Evolutionary conservation across 257 asterid species (phyloP).

Genomic region (Solanum sitiens): DNA sequence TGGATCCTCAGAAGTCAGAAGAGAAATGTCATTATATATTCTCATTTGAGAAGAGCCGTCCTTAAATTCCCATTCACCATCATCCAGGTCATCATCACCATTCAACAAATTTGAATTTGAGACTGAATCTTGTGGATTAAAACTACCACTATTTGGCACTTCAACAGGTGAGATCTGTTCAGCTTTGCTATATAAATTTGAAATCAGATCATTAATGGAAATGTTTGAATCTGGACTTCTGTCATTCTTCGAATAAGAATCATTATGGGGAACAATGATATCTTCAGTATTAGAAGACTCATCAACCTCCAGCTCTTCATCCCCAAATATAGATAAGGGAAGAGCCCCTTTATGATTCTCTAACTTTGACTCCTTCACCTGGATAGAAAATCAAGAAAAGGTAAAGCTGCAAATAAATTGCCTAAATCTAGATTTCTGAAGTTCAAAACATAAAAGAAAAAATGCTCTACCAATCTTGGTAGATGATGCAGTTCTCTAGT

Average conservation of each 20-base stretch:
- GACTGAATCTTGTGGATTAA: slow-evolving; percentile 13
- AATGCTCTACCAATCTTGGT: neutral
- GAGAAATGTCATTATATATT: slow-evolving; percentile 13
- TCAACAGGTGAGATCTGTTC: slow-evolving; percentile 27
- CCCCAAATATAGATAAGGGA: slow-evolving; percentile 60
- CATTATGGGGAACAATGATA: slow-evolving; percentile 22
- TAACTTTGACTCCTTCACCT: slow-evolving; percentile 33
- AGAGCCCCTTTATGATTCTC: slow-evolving; percentile 35
- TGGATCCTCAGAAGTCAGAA: slow-evolving; percentile 21
- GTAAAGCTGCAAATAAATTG: neutral
- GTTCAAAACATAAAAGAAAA: neutral
- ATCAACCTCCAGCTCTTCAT: slow-evolving; percentile 43
- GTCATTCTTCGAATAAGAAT: slow-evolving; percentile 23
- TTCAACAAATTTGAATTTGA: slow-evolving; percentile 18
- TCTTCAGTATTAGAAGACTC: slow-evolving; percentile 34
- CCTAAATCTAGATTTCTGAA: neutral
- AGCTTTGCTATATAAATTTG: slow-evolving; percentile 53
- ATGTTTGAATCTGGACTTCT: slow-evolving; percentile 17
- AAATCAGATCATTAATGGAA: slow-evolving; percentile 50
- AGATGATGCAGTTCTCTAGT: neutral
- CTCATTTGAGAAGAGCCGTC: slow-evolving; percentile 30
- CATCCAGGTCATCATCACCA: slow-evolving; percentile 31
- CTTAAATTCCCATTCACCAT: slow-evolving; percentile 46
- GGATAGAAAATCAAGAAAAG: slow-evolving; percentile 7
- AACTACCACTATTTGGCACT: slow-evolving; percentile 17